phyloP scores from a whole-genome alignment of 139 green algal species.

The Micractinium conductrix region DNA sequence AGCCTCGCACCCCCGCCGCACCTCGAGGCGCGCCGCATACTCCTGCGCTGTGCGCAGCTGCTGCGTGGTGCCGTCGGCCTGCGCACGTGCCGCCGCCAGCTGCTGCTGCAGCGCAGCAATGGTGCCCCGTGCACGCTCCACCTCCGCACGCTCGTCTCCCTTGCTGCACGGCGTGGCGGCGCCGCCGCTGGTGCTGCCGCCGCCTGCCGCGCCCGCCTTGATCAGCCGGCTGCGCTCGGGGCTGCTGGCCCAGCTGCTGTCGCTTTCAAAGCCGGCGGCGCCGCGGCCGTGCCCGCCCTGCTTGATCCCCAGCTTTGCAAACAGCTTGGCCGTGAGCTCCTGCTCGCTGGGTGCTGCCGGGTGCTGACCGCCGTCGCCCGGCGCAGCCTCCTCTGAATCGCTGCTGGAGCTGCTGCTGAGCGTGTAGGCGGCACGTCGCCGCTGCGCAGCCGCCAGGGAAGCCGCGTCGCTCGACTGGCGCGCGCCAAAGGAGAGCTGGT shows the following conservation, averaged over 20 bases:
- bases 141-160: neutral
- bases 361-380: neutral
- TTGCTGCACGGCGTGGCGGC: too few relatives aligned
- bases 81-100: constrained; percentile 28
- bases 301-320: constrained; percentile 34
- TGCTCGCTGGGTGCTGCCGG: constrained; percentile 11
- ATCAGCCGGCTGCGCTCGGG: constrained; percentile 2
- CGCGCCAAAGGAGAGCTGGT: too few relatives aligned
- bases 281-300: neutral
- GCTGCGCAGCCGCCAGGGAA: neutral
- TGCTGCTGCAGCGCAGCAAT: constrained; percentile 31
- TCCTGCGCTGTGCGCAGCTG: neutral
- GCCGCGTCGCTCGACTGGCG: neutral
- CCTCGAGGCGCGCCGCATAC: neutral
- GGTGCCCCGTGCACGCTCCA: neutral
- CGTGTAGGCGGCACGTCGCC: neutral
- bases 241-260: constrained; percentile 33
- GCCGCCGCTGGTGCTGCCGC: neutral
- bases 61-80: constrained; percentile 17
- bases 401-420: constrained; percentile 20
- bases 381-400: constrained; percentile 5
- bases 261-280: constrained; percentile 17
- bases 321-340: constrained; percentile 28
- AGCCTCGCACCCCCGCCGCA: neutral
- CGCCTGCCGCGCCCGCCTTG: neutral